Base-by-base conservation (phyloP, 345 rosid species). In the Hibiscus syriacus region DNA sequence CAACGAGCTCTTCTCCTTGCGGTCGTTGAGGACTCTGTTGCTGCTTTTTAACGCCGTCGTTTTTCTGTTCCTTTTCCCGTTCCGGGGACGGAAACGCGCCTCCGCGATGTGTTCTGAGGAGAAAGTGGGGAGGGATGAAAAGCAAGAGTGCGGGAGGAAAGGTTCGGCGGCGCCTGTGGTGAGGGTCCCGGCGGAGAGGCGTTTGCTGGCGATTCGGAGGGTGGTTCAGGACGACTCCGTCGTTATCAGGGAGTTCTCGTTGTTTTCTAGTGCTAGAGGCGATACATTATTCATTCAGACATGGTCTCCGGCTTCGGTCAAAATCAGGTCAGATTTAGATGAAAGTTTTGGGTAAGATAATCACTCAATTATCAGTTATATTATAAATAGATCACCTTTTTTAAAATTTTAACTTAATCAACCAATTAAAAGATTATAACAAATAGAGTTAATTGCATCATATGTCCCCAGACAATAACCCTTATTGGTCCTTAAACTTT, bases 211-310 rank as follows among this genome's bases (percentile, higher is more conserved):
- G 32, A 75, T 83, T 0, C 76, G 78, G 70, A 74, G 87, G 67
- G 96, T 87, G 60, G 17, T 84, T 56, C 86, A 85, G 46, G 92
- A 89, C 52, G 78, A 77, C 5, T 1, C 16, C 9, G 86, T 72
- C 16, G 85, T 72, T 25, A 70, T 69, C 0, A 81, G 94, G 78
- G 87, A 83, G 43, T 86, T 55, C 68, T 82, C 81, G 4, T 68
- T 85, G 30, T 86, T 89, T 72, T 75, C 49, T 46, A 80, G 86
- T 1, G 60, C 83, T n/a, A 84, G 91, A 68, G 88, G 91, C 2
- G 94, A 86, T 12, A 78, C 86, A 34, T 62, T 90, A 78, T 93
- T 93, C 75, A 87, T 91, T 43, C 97, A 90, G 80, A 73, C 84
- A 2, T 93, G 98, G 98, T 68, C 85, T 0, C 91, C 96, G 3